Percentiles rank a stretch among this genome's conserved stretches.
Conservation (phyloP, 306 rosid species). For the Fagus crenata region DNA sequence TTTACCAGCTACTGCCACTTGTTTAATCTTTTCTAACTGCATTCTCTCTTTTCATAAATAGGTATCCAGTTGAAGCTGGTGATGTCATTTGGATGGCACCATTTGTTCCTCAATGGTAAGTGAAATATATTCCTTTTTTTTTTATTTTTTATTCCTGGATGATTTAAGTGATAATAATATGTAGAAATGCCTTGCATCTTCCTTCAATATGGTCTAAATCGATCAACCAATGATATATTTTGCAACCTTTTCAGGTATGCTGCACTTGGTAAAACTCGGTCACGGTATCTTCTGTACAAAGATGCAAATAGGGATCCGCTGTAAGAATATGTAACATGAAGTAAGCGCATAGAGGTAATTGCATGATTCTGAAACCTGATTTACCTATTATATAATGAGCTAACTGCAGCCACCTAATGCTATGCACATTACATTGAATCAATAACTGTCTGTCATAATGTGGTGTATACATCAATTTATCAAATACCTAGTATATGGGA, state of each 20-base stretch:
- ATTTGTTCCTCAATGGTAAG: constrained; percentile 90
- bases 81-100: constrained; percentile 99
- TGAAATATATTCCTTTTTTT: neutral
- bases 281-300: constrained; percentile 91
- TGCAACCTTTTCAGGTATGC: constrained; percentile 72
- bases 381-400: neutral
- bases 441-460: neutral
- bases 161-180: neutral
- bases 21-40: constrained; percentile 6
- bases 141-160: neutral
- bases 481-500: neutral
- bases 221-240: constrained; percentile 1
- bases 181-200: constrained; percentile 13
- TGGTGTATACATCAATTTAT: neutral
- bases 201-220: constrained; percentile 6
- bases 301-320: constrained; percentile 78
- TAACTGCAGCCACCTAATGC: neutral
- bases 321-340: constrained; percentile 30
- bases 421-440: neutral
- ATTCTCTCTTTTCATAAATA: constrained; percentile 18
- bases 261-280: constrained; percentile 75
- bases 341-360: constrained; percentile 17
- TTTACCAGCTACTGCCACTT: neutral
- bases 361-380: neutral
- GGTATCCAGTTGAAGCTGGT: constrained; percentile 95